A percentile compares a stretch with the other conserved stretches of the same genome.
Evolutionary conservation across 2,329 filamentous ascomycete species (phyloP).

Genomic region (Colletotrichum simmondsii): DNA sequence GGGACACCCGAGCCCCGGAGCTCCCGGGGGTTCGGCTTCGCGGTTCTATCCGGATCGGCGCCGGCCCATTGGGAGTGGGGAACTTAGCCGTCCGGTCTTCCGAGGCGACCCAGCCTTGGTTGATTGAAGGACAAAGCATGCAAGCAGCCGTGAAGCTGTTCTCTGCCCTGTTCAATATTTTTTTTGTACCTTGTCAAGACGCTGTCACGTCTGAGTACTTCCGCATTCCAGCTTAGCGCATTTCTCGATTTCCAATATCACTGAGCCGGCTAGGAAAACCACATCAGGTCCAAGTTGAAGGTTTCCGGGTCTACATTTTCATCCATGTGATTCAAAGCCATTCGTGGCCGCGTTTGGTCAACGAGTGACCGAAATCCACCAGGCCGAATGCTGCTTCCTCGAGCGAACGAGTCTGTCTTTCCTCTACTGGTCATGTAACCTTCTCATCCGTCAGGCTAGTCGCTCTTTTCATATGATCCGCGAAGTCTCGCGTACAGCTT

Average conservation of each 20-base stretch:
- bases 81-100: neutral
- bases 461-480: too few relatives aligned
- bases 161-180: neutral
- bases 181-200: neutral
- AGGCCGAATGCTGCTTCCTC: too few relatives aligned
- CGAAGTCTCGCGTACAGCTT: too few relatives aligned
- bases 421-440: too few relatives aligned
- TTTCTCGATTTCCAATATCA: neutral
- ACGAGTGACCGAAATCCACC: too few relatives aligned
- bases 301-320: too few relatives aligned
- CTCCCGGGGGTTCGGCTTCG: neutral
- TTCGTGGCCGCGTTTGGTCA: too few relatives aligned
- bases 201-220: neutral
- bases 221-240: neutral
- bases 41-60: neutral
- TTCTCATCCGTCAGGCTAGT: too few relatives aligned
- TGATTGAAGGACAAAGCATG: neutral
- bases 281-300: neutral
- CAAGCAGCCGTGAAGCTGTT: neutral
- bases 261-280: too few relatives aligned
- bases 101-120: neutral
- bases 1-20: neutral
- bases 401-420: too few relatives aligned
- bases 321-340: too few relatives aligned
- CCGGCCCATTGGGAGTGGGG: neutral